Evolutionary conservation across 83 land plant species (phyloP).

Genomic region (Larix sibirica): DNA sequence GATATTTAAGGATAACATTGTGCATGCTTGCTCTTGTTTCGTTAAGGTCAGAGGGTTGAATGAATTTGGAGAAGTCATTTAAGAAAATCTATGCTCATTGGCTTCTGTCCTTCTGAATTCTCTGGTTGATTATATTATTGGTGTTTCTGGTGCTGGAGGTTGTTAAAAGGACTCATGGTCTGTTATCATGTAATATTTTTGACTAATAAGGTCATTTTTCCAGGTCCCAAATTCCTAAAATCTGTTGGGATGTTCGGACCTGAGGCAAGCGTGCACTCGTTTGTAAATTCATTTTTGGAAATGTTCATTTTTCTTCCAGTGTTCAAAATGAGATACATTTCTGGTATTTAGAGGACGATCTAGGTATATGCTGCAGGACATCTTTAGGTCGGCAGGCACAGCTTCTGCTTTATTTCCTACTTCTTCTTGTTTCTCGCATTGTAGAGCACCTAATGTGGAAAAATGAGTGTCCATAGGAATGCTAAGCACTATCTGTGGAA

Average conservation of each 20-base stretch:
- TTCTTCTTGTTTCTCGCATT: too few relatives aligned
- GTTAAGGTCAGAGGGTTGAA: neutral
- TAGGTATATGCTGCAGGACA: too few relatives aligned
- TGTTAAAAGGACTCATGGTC: neutral
- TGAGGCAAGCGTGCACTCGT: conserved; percentile 13
- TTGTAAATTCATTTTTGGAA: conserved; percentile 18
- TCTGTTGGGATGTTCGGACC: conserved; percentile 6
- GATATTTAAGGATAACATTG: neutral
- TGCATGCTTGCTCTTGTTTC: conserved; percentile 5
- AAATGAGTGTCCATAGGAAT: too few relatives aligned
- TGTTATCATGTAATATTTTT: neutral
- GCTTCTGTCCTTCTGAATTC: neutral
- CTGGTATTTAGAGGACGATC: too few relatives aligned
- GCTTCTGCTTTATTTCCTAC: too few relatives aligned
- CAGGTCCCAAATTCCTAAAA: neutral
- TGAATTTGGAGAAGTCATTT: neutral
- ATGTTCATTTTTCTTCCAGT: too few relatives aligned
- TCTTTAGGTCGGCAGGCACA: too few relatives aligned
- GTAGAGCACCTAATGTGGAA: too few relatives aligned
- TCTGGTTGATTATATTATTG: conserved; percentile 5
- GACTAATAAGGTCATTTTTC: conserved; percentile 15
- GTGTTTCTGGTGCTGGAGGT: neutral
- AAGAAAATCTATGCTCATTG: neutral
- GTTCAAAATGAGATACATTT: too few relatives aligned
- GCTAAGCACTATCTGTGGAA: too few relatives aligned